Base-by-base conservation (phyloP, 2,329 filamentous ascomycete genomes). In the Akanthomyces dipterigenus region DNA sequence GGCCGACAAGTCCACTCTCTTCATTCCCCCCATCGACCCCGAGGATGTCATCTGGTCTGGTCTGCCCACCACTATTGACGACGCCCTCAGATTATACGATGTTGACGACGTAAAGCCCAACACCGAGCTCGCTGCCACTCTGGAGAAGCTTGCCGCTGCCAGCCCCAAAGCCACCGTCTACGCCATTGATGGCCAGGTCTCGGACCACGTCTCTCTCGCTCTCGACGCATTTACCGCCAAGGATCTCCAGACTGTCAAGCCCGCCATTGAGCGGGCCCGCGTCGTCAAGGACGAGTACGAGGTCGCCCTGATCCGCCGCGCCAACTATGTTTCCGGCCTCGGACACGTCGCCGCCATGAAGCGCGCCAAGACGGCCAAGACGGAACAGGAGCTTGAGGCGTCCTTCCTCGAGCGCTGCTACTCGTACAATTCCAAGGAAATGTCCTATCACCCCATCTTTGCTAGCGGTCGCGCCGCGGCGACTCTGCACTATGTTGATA, bases 21-120 rank as follows among this genome's bases (percentile, higher is more conserved):
- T 93, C 77, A 93, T 99, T 68, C 93, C 95, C 2, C 90, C 92
- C 18, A 84, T 93, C 68, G 87, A 96, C 67, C 84, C 91, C n/a
- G 90, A 95, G 48, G 87, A 87, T 60, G 92, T 98, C 62, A 91
- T 98, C 70, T 99, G 93, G 93, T 90, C 89, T 31, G 95, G 95
- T 14, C 82, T 98, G 18, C 95, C 93, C 0, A 78, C 96, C 63
- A 90, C 87, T 40, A 77, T 82, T 38, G 82, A 89, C 46, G 89
- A 97, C 70, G 93, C 93, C 7, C 77, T 89, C 63, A 76, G 83
- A 53, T 82, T 84, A 65, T 98, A 91, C 76, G 91, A 96, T 66
- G 85, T 96, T 65, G 93, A 98, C 72, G 79, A 85, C 40, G 91
- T 93, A 65, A 82, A 83, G 62, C 86, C 86, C 64, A 88, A 87